Base-by-base conservation (phyloP, 139 green algal species). In the Chara braunii region DNA sequence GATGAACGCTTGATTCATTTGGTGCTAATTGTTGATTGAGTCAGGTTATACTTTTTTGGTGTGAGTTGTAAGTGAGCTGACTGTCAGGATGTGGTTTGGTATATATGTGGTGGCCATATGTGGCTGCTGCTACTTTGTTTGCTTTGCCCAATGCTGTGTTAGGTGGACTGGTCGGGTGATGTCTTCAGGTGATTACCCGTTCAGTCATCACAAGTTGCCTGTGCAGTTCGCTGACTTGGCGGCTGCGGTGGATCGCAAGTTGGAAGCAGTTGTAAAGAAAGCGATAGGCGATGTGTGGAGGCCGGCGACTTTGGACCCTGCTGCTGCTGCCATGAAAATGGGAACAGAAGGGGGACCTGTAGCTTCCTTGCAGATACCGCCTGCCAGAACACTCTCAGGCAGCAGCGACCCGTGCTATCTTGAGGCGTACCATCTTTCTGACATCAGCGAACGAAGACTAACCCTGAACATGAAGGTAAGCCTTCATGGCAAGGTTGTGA, bases 401-500 rank as follows among this genome's bases (percentile, higher is more conserved):
- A 57, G 18, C 63, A 65, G 63, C 59, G 63, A 72, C 33, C 53
- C 56, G 7, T 29, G 30, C 29, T 33, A 43, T 14, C 34, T 72
- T 29, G 63, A 72, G 55, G 63, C 63, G 2, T 56, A 23, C 12
- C 63, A 72, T 3, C 32, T 71, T 26, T 23, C 52, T 11, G 63
- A 70, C 33, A 35, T 70, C 22, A 65, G 3, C 26, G 56, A 69
- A 53, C 22, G 26, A 14, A 12, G 24, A 18, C 29, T 65, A 9
- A 72, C 63, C 12, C 63, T 72, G 30, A n/a, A 58, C 30, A 8
- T 72, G 3, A 72, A 72, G 63, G 63, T 69, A 8, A 50, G 51
- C 18, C 18, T n/a, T n/a, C n/a, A n/a, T n/a, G n/a, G n/a, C n/a
- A n/a, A n/a, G n/a, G n/a, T n/a, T n/a, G n/a, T n/a, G n/a, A n/a